A percentile compares a stretch with the other conserved stretches of the same genome.
These are phyloP conservation scores for Penicilliopsis zonata DNA, from an alignment of 495 filamentous ascomycete genomes.

Conservation along the genomic window DNA sequence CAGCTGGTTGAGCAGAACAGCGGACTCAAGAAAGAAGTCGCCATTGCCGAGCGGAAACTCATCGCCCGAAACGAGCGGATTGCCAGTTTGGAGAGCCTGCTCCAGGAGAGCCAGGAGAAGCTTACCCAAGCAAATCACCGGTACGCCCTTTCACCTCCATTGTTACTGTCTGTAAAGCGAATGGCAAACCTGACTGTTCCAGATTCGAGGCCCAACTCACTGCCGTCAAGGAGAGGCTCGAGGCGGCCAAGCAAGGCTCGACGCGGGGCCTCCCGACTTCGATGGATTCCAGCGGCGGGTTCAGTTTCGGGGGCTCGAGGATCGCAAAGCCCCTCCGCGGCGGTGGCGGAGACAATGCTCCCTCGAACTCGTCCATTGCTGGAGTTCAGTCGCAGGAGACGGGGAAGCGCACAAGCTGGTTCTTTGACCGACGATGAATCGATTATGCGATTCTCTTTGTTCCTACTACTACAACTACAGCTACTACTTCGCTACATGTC, in stretches of 20 bases:
- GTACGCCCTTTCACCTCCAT: constrained; percentile 38
- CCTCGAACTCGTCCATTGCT: constrained; percentile 17
- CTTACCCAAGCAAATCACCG: constrained; percentile 89
- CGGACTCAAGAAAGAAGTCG: constrained; percentile 94
- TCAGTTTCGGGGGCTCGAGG: constrained; percentile 67
- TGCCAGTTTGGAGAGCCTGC: constrained; percentile 74
- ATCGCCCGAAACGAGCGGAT: constrained; percentile 96
- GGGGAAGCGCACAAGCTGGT: constrained; percentile 37
- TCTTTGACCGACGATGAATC: constrained; percentile 36
- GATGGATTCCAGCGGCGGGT: constrained; percentile 46
- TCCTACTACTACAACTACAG: no score
- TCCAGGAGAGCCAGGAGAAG: constrained; percentile 97
- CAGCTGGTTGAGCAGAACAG: constrained; percentile 97
- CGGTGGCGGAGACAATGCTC: constrained; percentile 47
- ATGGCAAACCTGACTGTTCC: constrained; percentile 6
- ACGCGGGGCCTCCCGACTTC: constrained; percentile 64
- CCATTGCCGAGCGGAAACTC: constrained; percentile 93
- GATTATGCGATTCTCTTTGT: neutral
- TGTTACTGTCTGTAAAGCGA: neutral
- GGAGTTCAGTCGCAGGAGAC: constrained; percentile 36
- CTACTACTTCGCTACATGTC: no score
- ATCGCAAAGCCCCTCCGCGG: constrained; percentile 97
- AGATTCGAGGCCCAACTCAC: constrained; percentile 96
- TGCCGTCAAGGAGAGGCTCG: constrained; percentile 92
- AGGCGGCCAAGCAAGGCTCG: constrained; percentile 83